Evolutionary conservation across 2,329 filamentous ascomycete genomes (phyloP).

Genomic region (Pseudocercospora macadamiae): DNA sequence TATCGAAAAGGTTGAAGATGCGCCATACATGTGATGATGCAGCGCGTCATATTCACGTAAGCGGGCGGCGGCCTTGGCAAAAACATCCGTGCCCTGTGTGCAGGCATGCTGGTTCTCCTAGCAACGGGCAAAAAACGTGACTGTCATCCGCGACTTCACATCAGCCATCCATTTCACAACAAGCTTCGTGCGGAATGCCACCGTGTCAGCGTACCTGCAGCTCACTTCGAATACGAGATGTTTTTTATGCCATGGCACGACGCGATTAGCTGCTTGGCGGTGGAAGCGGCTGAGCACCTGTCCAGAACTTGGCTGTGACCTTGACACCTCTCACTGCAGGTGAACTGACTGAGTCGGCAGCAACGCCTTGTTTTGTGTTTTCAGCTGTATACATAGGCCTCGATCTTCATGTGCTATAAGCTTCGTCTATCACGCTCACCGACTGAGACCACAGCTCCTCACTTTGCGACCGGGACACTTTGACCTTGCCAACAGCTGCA

Average conservation of each 20-base stretch:
- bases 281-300: constrained; percentile 1
- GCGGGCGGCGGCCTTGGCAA: neutral
- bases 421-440: too few relatives aligned
- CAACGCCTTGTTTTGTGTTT: neutral
- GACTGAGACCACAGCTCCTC: neutral
- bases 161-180: constrained; percentile 1
- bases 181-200: constrained; percentile 4
- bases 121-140: neutral
- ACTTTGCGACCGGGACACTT: neutral
- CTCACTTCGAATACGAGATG: neutral
- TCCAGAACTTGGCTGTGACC: neutral
- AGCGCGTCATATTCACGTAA: neutral
- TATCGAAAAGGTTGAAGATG: too few relatives aligned
- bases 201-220: neutral
- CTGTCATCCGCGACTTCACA: neutral
- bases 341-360: neutral
- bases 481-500: neutral
- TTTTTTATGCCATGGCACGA: neutral
- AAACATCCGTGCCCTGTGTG: neutral
- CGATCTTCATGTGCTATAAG: neutral
- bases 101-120: neutral
- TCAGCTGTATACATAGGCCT: constrained; percentile 1
- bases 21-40: neutral
- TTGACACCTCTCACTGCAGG: neutral
- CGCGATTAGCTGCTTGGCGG: neutral